Base-by-base conservation (phyloP, 306 rosid genomes). In the Lathyrus sativus region DNA sequence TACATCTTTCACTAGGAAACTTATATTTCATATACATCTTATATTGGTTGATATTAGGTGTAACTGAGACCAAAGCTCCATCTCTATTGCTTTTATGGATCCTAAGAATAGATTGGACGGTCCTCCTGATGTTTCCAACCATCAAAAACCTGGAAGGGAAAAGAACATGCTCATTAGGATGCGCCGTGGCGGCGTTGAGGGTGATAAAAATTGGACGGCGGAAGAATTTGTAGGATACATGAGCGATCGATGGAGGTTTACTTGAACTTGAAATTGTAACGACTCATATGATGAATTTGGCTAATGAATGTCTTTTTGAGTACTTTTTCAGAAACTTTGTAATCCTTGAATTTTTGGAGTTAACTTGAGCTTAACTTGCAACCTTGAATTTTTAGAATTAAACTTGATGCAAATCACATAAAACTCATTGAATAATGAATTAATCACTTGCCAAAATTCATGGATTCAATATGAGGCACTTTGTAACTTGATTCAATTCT, bases 101-200 rank as follows among this genome's bases (percentile, higher is more conserved):
- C 60, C 74, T 85, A 72, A 71, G 73, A 54, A 79, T 68, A 15
- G 85, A 85, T 38, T 37, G 77, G 1, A 74, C 79, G 72, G 76
- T 85, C 68, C 82, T 86, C 67, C 69, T 81, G 71, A 79, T 70
- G 75, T 73, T 46, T 73, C 80, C 71, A 54, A 89, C 85, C 81
- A 88, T 86, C 78, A 86, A 85, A 82, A 74, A 79, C 85, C 82
- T 74, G 77, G 1, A 49, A 65, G 58, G 76, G 33, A 69, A 38
- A 65, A 68, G 28, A 77, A 41, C 79, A 73, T 72, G 78, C 68
- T 67, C 53, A 26, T 50, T 59, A 4, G 69, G 29, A n/a, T n/a
- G n/a, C n/a, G n/a, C n/a, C n/a, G n/a, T 4, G 63, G 38, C 17
- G 61, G 9, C 50, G 6, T 38, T 49, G 70, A 39, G 26, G 38